phyloP scores from a whole-genome alignment of 768 basidiomycete genomes.

The Phlebiopsis gigantea region DNA sequence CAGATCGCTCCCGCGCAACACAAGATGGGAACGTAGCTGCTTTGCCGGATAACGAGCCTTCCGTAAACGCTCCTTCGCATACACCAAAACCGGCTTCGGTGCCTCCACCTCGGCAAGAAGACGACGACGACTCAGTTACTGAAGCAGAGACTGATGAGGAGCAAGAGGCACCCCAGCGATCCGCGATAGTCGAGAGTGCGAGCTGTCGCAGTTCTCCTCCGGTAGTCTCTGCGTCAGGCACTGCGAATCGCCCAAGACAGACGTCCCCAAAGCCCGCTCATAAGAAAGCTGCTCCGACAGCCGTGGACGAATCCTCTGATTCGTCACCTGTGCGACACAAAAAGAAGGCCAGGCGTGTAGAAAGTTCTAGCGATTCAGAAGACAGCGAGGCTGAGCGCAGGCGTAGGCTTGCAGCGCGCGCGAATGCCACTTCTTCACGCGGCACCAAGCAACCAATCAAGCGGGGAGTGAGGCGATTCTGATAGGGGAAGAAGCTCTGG shows the following conservation, averaged over 20 bases:
- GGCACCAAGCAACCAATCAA: conserved; percentile 71
- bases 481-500: conserved; percentile 19
- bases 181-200: conserved; percentile 7
- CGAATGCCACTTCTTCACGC: conserved; percentile 33
- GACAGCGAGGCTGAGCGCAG: conserved; percentile 56
- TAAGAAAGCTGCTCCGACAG: background rate
- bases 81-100: background rate
- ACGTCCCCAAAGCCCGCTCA: background rate
- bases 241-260: background rate
- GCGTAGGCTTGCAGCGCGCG: conserved; percentile 36
- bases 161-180: background rate
- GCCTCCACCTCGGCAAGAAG: conserved; percentile 7
- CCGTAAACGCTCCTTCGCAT: background rate
- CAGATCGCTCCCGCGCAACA: background rate
- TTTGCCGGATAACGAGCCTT: background rate
- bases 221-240: background rate
- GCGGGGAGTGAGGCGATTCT: conserved; percentile 72
- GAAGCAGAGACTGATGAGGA: conserved; percentile 21
- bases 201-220: background rate
- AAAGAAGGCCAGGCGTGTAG: conserved; percentile 37
- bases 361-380: conserved; percentile 39
- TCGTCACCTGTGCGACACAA: conserved; percentile 32
- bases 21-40: no score
- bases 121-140: conserved; percentile 40
- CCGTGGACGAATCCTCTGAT: conserved; percentile 2